Base-by-base conservation (phyloP, 1,284 basidiomycete species). In the Ganoderma meredithae region DNA sequence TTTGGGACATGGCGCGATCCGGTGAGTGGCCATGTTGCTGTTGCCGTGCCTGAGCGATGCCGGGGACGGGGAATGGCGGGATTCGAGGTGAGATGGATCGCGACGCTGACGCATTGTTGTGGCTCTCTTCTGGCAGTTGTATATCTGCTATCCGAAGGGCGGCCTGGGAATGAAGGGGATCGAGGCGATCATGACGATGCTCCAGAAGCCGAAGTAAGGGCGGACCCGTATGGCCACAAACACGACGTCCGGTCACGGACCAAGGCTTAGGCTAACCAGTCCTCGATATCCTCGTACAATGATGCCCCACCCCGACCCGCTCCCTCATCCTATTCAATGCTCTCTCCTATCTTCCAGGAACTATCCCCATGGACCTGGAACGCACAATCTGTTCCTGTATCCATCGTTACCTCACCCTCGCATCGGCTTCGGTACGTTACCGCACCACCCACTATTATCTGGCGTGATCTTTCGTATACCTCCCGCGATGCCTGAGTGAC, bases 1-100 rank as follows among this genome's bases (percentile, higher is more conserved):
- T 81, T 82, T 63, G 80, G 80, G 43, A 76, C 78, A 43, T 76
- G 79, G 61, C 80, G 79, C 62, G 80, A 81, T 66, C 80, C 80
- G 62, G 77, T 81, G 67, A 70, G 78, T 76, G n/a, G 6, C 39
- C 36, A 9, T 36, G 36, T 36, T 36, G 6, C 27, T 44, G 31
- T 61, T 39, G 1, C 41, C 31, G 43, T 39, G 31, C 25, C 25
- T 49, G 22, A 3, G 22, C 4, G 12, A 12, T 49, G 47, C 8
- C 4, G 1, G 22, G 47, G 15, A 22, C n/a, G 47, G 44, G n/a
- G 25, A 6, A 25, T 49, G 47, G 47, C 12, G 2, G 47, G 47
- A 12, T 49, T 49, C 22, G 47, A 49, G 47, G 19, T 39, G 27
- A 27, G 0, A 12, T 40, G 53, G n/a, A 40, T 9, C 25, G 19